These are phyloP conservation scores for Nepenthes alata DNA, from an alignment of 179 eudicot species.

Conservation along the genomic window DNA sequence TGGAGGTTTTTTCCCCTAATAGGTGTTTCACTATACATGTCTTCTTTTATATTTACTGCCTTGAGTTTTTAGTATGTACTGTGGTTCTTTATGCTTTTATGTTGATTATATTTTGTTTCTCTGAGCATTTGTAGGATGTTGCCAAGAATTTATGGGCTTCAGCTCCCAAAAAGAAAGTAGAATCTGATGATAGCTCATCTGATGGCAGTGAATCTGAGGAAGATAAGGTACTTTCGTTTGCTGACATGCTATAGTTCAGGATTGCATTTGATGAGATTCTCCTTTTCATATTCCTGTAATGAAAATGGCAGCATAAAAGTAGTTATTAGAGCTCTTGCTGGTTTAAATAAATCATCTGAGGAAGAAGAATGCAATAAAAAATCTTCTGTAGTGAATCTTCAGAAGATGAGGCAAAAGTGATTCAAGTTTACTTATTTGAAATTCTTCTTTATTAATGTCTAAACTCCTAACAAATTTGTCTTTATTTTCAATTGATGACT, in stretches of 20 bases:
- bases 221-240: conserved; percentile 8
- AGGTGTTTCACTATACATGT: too few species aligned
- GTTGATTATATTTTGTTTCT: background rate
- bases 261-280: background rate
- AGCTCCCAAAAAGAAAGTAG: conserved; percentile 4
- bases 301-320: conserved; percentile 5
- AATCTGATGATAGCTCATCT: conserved; percentile 9
- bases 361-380: background rate
- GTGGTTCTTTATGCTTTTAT: background rate
- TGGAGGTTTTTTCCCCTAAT: too few species aligned
- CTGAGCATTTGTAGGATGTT: conserved; percentile 1
- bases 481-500: too few species aligned
- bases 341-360: background rate
- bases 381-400: conserved; percentile 7
- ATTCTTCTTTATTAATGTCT: too few species aligned
- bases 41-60: too few species aligned
- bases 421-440: too few species aligned
- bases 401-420: background rate
- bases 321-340: conserved; percentile 1
- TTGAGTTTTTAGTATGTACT: too few species aligned
- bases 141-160: background rate
- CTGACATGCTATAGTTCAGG: background rate
- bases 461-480: too few species aligned
- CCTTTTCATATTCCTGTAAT: background rate
- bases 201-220: conserved; percentile 24